phyloP scores from a whole-genome alignment of 2,329 filamentous ascomycete genomes.

The Pseudopithomyces maydicus region DNA sequence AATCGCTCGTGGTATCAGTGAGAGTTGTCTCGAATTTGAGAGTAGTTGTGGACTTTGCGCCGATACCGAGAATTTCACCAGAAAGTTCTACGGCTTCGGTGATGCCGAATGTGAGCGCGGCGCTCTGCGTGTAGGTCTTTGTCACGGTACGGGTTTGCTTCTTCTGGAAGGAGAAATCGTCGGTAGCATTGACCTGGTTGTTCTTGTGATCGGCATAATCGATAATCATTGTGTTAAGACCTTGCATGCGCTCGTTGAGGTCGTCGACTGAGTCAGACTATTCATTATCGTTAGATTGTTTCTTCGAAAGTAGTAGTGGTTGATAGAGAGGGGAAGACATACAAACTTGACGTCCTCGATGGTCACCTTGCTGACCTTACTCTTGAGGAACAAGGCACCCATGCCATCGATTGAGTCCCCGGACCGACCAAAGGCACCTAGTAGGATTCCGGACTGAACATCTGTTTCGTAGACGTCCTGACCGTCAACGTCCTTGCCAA shows the following conservation, averaged over 20 bases:
- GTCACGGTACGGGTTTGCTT: slow-evolving; percentile 6
- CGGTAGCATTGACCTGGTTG: slow-evolving; percentile 12
- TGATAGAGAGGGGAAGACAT: not conserved
- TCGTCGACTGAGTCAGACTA: slow-evolving; percentile 19
- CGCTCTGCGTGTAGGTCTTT: slow-evolving; percentile 15
- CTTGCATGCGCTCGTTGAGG: slow-evolving; percentile 19
- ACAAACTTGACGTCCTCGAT: slow-evolving; percentile 18
- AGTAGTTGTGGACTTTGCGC: slow-evolving; percentile 14
- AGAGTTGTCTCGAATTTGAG: slow-evolving; percentile 16
- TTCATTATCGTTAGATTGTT: not conserved
- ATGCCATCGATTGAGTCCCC: slow-evolving; percentile 17
- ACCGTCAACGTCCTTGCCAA: slow-evolving; percentile 20
- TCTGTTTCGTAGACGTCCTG: slow-evolving; percentile 18
- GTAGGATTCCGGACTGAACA: slow-evolving; percentile 20
- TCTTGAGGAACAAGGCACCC: slow-evolving; percentile 22
- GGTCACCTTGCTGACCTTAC: slow-evolving; percentile 21
- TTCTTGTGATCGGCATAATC: slow-evolving; percentile 24
- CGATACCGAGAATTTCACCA: slow-evolving; percentile 23
- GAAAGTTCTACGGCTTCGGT: slow-evolving; percentile 15
- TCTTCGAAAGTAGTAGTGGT: not conserved
- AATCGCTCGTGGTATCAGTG: slow-evolving; percentile 7
- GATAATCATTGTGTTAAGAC: slow-evolving; percentile 18
- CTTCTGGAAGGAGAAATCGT: slow-evolving; percentile 19
- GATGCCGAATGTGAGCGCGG: slow-evolving; percentile 16
- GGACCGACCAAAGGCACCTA: slow-evolving; percentile 16